phyloP scores from a whole-genome alignment of 1,284 basidiomycete genomes.

The Naganishia sp. region DNA sequence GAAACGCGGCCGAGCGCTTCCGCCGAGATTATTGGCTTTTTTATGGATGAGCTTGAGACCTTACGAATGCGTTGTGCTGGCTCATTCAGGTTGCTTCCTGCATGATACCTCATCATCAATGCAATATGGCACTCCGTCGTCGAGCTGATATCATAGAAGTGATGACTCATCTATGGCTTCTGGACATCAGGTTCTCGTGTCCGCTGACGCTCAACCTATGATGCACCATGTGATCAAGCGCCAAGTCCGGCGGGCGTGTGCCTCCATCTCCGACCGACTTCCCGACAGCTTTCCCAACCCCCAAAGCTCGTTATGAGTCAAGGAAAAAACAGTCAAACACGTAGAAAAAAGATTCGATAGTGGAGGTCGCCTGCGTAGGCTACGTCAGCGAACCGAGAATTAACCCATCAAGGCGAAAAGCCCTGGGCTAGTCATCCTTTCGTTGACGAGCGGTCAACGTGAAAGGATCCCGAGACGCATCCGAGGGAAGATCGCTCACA shows the following conservation, averaged over 20 bases:
- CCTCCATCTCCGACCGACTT: too few species aligned
- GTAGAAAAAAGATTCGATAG: background rate
- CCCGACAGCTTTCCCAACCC: background rate
- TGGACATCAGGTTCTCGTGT: background rate
- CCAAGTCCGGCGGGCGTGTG: background rate
- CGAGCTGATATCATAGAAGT: too few species aligned
- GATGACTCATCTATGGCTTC: too few species aligned
- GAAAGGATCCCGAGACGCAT: conserved; percentile 1
- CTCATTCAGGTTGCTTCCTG: too few species aligned
- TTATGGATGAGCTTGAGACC: too few species aligned
- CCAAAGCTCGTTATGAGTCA: background rate
- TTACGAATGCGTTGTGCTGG: too few species aligned
- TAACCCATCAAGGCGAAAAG: background rate
- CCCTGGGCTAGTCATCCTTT: background rate
- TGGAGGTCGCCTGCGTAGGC: background rate
- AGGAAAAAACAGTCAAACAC: too few species aligned
- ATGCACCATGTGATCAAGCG: background rate
- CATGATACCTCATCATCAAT: too few species aligned
- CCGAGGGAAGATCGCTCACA: conserved; percentile 4
- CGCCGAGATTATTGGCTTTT: too few species aligned
- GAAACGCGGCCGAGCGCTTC: too few species aligned
- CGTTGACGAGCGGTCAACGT: background rate
- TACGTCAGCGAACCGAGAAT: background rate
- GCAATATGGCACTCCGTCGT: too few species aligned
- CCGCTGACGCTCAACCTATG: conserved; percentile 4